phyloP scores from a whole-genome alignment of 2,329 filamentous ascomycete genomes.

The Periglandula ipomoeae region DNA sequence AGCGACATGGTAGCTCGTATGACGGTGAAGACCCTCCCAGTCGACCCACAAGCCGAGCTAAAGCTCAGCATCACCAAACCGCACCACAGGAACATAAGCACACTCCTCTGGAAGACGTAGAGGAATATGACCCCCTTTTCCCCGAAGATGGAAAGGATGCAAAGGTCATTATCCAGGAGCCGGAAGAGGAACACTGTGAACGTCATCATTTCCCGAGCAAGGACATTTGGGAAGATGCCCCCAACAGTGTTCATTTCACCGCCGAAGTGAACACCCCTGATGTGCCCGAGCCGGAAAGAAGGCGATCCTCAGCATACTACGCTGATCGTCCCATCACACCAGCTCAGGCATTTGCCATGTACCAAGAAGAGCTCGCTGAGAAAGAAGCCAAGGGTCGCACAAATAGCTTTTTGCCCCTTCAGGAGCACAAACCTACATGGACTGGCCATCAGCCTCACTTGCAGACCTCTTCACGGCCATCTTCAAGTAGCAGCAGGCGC shows the following conservation, averaged over 20 bases:
- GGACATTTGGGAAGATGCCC: slow-evolving; percentile 95
- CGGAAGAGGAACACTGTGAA: slow-evolving; percentile 38
- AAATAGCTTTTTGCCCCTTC: slow-evolving; percentile 19
- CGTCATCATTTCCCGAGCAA: slow-evolving; percentile 79
- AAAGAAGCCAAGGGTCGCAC: slow-evolving; percentile 31
- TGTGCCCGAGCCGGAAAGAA: slow-evolving; percentile 31
- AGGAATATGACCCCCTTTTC: slow-evolving; percentile 93
- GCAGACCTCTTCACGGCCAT: slow-evolving; percentile 33
- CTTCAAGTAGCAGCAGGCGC: slow-evolving; percentile 51
- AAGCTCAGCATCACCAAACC: slow-evolving; percentile 46
- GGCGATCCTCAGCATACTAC: slow-evolving; percentile 18
- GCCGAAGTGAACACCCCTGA: slow-evolving; percentile 78
- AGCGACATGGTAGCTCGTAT: slow-evolving; percentile 51
- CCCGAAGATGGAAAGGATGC: slow-evolving; percentile 60
- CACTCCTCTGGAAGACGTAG: slow-evolving; percentile 75
- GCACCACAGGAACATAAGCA: slow-evolving; percentile 42
- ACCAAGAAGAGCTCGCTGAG: slow-evolving; percentile 57
- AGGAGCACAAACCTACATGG: slow-evolving; percentile 33
- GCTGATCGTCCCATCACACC: slow-evolving; percentile 41
- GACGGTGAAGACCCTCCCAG: slow-evolving; percentile 50
- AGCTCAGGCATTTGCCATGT: slow-evolving; percentile 56
- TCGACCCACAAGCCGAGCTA: slow-evolving; percentile 54
- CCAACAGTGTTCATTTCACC: slow-evolving; percentile 69
- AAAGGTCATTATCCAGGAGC: slow-evolving; percentile 15
- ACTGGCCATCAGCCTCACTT: slow-evolving; percentile 39